Evolutionary conservation across 2,329 filamentous ascomycete genomes (phyloP).

Genomic region (Colletotrichum viniferum): DNA sequence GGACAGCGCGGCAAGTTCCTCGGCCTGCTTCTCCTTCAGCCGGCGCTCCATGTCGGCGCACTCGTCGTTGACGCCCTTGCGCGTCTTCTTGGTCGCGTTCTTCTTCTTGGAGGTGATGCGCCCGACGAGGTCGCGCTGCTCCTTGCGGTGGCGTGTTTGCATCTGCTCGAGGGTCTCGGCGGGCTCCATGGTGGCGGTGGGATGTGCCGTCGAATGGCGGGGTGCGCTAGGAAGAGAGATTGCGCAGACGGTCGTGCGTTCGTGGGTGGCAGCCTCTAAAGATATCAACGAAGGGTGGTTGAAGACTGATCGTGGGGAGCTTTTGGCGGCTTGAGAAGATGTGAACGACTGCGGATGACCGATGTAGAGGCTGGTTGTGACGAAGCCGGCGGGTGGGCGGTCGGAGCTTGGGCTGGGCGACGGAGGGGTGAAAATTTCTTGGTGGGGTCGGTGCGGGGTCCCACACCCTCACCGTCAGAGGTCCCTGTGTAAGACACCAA

Average conservation of each 20-base stretch:
- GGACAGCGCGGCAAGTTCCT: slow-evolving; percentile 55
- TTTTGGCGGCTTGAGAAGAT: background rate
- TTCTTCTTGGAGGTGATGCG: slow-evolving; percentile 96
- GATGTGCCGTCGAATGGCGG: background rate
- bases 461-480: background rate
- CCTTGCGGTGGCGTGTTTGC: slow-evolving; percentile 82
- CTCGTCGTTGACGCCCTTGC: slow-evolving; percentile 76
- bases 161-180: slow-evolving; percentile 73
- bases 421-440: slow-evolving; percentile 20
- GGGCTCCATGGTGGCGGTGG: slow-evolving; percentile 29
- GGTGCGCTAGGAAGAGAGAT: accelerated
- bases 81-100: slow-evolving; percentile 87
- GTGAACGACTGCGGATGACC: background rate
- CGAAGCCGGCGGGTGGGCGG: background rate
- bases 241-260: background rate
- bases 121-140: slow-evolving; percentile 84
- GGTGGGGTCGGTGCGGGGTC: slow-evolving; percentile 15
- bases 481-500: background rate
- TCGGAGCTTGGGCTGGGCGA: background rate
- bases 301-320: background rate
- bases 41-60: slow-evolving; percentile 73
- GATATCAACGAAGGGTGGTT: background rate
- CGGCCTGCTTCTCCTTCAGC: slow-evolving; percentile 69
- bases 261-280: background rate
- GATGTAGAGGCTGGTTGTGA: background rate